Evolutionary conservation across 1,284 basidiomycete genomes (phyloP), one percentile per base, ranked within the genome.

Genomic region (Porodaedalea pini): DNA sequence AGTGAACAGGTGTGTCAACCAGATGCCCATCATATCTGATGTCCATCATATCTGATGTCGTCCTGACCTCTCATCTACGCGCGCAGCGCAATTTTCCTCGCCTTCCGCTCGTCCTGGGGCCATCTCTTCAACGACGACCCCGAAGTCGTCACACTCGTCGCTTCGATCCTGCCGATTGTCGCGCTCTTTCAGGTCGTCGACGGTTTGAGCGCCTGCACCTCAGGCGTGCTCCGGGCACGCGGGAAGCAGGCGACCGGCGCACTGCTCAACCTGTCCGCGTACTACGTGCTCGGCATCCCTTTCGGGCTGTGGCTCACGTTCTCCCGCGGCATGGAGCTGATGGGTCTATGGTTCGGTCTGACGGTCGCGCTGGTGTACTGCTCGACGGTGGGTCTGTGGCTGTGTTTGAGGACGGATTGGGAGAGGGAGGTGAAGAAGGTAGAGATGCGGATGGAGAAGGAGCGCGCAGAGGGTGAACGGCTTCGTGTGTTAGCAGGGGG

Each of bases 91-190:
- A 74, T 92, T 69, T 90, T 91, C 69, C 65, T 93, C 62, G 68
- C 79, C 11, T 92, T 92, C 77, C 78, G 90, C 4, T 70, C 83
- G 34, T 74, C 75, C 3, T 94, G 91, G 89, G 92, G 80, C 2
- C 85, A 86, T 66, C 70, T 95, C 23, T 97, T 96, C 77, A 96
- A 94, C 66, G 75, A 85, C 55, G 93, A 96, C 71, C 78, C 82
- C 5, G 56, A 49, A 25, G 52, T 56, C 2, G 55, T 11, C 36
- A 4, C 37, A 23, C 76, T 89, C 21, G 88, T 91, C 36, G 81
- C 82, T 55, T 72, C 77, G 53, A 85, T 91, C 15, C 86, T 91
- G 79, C 89, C 89, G 0, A 76, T 89, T 15, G 86, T 91, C 0
- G 88, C 89, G 2, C 86, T 86, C 0, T 91, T 91, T 68, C 88